Base-by-base conservation (phyloP, 768 basidiomycete species). In the Trametes maxima region DNA sequence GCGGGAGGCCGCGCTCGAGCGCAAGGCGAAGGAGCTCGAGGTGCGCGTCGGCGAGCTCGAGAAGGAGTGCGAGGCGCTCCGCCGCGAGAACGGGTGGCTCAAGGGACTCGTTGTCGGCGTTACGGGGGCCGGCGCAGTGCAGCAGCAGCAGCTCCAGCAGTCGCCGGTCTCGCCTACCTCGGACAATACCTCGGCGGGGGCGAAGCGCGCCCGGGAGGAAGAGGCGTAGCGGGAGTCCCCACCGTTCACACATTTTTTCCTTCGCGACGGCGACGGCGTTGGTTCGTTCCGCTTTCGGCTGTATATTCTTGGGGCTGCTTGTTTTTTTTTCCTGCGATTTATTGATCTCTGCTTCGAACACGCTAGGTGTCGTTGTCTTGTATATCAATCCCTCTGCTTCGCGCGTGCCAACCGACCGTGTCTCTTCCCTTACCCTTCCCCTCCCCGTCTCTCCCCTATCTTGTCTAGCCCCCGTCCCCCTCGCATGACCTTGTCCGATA, bases 11-110 rank as follows among this genome's bases (percentile, higher is more conserved):
- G 94, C 95, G 16, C 79, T 96, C 21, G 95, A 96, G 76, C 82
- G 80, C 44, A 87, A 86, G 68, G 86, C 90, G 16, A 94, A 93
- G 77, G 93, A 95, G 70, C 80, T 96, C 16, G 90, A 94, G 70
- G 78, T 78, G 0, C 84, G 88, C 54, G 92, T 95, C 14, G 80
- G 76, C 56, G 91, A 91, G 68, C 81, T 97, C 14, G 95, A 97
- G 77, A 84, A 90, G 73, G 94, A 96, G 75, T 95, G 95, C 74
- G 94, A 96, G 74, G 86, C 84, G 0, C 79, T 95, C 51, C 80
- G 92, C 49, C 81, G 91, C 59, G 94, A 97, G 78, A 97, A 97
- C 68, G 90, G 90, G 1, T 96, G 94, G 93, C 73, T 96, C 65
- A 92, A 94, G 76, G 91, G 93, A 0, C 76, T 96, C 14, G 92